phyloP scores from a whole-genome alignment of 2,329 filamentous ascomycete species.

The Piedraia hortae region DNA sequence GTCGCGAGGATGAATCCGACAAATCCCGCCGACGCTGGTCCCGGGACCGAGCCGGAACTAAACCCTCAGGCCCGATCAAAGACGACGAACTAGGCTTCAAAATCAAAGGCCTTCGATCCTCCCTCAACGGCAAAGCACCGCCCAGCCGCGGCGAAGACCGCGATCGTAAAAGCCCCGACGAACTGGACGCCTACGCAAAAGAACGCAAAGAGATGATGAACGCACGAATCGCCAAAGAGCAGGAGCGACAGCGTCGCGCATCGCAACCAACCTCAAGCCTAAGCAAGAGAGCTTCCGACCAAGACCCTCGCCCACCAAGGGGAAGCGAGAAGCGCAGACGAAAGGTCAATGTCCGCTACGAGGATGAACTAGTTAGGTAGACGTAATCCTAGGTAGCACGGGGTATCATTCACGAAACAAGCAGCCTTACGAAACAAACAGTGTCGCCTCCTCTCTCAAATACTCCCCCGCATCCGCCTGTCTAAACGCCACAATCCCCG shows the following conservation, averaged over 20 bases:
- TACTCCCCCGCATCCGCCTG: constrained; percentile 93
- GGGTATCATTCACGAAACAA: too few relatives aligned
- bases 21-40: constrained; percentile 18
- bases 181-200: constrained; percentile 11
- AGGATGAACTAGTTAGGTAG: constrained; percentile 3
- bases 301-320: constrained; percentile 20
- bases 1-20: constrained; percentile 22
- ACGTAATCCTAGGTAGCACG: too few relatives aligned
- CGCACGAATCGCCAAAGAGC: constrained; percentile 34
- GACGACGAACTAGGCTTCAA: constrained; percentile 20
- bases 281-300: constrained; percentile 14
- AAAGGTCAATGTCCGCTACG: constrained; percentile 3
- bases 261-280: constrained; percentile 21
- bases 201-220: constrained; percentile 8
- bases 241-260: constrained; percentile 37
- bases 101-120: constrained; percentile 17
- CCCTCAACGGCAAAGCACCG: constrained; percentile 8
- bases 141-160: constrained; percentile 3
- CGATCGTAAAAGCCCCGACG: constrained; percentile 1
- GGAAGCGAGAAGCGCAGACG: constrained; percentile 13
- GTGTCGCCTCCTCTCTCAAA: constrained; percentile 48
- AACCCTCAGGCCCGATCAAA: constrained; percentile 4
- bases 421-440: constrained; percentile 31
- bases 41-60: constrained; percentile 7
- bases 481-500: constrained; percentile 64